Conservation (phyloP, 176 grass and related monocot species). For the Stipa capillata region DNA sequence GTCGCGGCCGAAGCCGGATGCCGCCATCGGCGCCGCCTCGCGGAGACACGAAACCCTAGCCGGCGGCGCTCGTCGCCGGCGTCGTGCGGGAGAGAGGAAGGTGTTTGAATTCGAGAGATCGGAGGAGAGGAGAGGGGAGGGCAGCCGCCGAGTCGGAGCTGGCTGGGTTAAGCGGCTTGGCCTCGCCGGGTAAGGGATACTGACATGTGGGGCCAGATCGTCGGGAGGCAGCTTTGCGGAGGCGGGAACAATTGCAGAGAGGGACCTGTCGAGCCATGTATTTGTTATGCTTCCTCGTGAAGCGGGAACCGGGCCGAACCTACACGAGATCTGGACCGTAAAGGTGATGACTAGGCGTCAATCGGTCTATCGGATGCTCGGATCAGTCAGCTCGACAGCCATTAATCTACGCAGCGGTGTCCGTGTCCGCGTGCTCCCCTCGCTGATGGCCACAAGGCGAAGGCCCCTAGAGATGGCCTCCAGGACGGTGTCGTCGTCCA, state of each 20-base stretch:
- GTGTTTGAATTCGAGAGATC: conserved; percentile 16
- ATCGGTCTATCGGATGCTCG: too few relatives aligned
- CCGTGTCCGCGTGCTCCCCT: too few relatives aligned
- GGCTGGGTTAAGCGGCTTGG: background rate
- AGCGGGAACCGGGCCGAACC: too few relatives aligned
- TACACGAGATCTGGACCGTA: too few relatives aligned
- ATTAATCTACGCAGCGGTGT: too few relatives aligned
- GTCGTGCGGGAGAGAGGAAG: background rate
- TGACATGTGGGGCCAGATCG: background rate
- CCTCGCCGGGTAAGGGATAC: background rate
- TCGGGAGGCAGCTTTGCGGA: background rate
- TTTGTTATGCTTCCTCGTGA: background rate
- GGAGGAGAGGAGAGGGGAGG: background rate
- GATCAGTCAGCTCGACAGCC: too few relatives aligned
- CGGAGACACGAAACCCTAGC: conserved; percentile 29
- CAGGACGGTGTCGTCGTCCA: too few relatives aligned
- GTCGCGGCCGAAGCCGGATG: conserved; percentile 39
- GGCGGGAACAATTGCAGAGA: background rate
- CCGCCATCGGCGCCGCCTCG: conserved; percentile 12
- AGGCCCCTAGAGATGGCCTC: too few relatives aligned
- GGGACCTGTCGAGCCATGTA: background rate
- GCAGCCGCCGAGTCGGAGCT: background rate
- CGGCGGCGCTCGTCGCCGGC: conserved; percentile 12
- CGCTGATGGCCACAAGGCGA: too few relatives aligned
- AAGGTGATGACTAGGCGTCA: too few relatives aligned